phyloP scores from a whole-genome alignment of 257 asterid genomes.

The Solanum rostratum region DNA sequence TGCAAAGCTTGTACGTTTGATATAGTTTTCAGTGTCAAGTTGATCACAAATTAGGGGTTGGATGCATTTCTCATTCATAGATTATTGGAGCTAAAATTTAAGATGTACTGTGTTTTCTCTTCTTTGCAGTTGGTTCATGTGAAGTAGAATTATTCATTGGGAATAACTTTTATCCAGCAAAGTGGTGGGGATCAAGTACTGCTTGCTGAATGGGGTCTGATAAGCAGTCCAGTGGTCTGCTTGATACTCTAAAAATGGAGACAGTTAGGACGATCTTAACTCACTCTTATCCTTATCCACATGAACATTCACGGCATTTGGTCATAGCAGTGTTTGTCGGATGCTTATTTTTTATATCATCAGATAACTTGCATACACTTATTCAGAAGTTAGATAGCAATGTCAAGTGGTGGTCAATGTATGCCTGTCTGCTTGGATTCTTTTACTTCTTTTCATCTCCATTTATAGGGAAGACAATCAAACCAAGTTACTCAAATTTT shows the following conservation, averaged over 20 bases:
- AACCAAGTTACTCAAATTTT: slow-evolving; percentile 94
- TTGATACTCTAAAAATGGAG: slow-evolving; percentile 81
- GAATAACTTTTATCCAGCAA: slow-evolving; percentile 13
- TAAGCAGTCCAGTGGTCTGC: slow-evolving; percentile 47
- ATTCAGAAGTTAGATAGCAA: slow-evolving; percentile 96
- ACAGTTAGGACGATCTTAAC: slow-evolving; percentile 88
- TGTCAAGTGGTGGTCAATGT: slow-evolving; percentile 99
- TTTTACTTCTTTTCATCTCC: slow-evolving; percentile 98
- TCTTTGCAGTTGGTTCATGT: slow-evolving; percentile 17
- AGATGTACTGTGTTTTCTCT: background rate
- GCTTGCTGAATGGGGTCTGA: slow-evolving; percentile 47
- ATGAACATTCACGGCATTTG: slow-evolving; percentile 97
- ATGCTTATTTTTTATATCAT: slow-evolving; percentile 92
- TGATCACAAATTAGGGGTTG: slow-evolving; percentile 1
- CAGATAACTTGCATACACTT: slow-evolving; percentile 94
- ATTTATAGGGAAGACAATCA: slow-evolving; percentile 86
- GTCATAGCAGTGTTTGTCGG: slow-evolving; percentile 89
- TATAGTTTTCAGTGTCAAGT: background rate
- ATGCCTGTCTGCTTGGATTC: slow-evolving; percentile 94
- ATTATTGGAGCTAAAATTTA: slow-evolving; percentile 6
- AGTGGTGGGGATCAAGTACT: slow-evolving; percentile 5
- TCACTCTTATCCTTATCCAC: slow-evolving; percentile 88
- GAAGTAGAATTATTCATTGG: slow-evolving; percentile 6
- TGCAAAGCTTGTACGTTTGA: background rate
- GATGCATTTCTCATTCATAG: slow-evolving; percentile 6